Base-by-base conservation (phyloP, 1,139 yeast genomes). In the Nematodospora anomalae region DNA sequence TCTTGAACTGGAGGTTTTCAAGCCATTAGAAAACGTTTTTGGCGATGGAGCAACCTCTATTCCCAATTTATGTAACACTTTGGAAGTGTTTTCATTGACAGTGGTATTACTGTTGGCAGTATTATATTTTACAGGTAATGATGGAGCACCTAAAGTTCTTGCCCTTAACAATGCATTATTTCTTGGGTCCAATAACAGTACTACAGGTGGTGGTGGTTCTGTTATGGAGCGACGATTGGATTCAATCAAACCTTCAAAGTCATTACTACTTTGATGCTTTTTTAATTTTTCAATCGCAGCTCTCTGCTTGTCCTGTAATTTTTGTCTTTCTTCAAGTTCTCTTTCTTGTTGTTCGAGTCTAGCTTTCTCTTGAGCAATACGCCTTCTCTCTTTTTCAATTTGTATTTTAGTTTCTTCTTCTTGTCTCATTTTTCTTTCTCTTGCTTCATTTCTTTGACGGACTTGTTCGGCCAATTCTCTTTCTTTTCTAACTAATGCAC, bases 1-100 rank as follows among this genome's bases (percentile, higher is more conserved):
- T 42, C 62, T 69, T 1, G 77, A 70, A 33, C 74, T 67, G 4
- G 76, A 67, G 16, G 76, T 67, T 43, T 71, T 67, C 37, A 65
- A 51, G 33, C 49, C 50, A n/a, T 57, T 46, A 26, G 44, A 45
- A n/a, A 59, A 45, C 18, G 31, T 31, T 15, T 46, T 32, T n/a
- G 65, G 60, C 4, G 64, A 45, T 3, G 62, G 51, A 27, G 54
- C 46, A 35, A 71, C 48, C 16, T 64, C 68, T 30, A 74, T 69
- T 3, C 80, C 79, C 33, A 73, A 53, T 41, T 60, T 67, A 36
- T 65, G 67, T 39, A 74, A 60, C 1, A 73, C 74, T 33, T 62
- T 62, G 2, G 60, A 55, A 31, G 71, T 63, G 41, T 43, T 42
- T 23, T 43, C 46, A 30, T 40, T 41, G 4, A 34, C 32, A 15